Conservation (phyloP, 2,329 filamentous ascomycete genomes). For the Westerdykella ornata region DNA sequence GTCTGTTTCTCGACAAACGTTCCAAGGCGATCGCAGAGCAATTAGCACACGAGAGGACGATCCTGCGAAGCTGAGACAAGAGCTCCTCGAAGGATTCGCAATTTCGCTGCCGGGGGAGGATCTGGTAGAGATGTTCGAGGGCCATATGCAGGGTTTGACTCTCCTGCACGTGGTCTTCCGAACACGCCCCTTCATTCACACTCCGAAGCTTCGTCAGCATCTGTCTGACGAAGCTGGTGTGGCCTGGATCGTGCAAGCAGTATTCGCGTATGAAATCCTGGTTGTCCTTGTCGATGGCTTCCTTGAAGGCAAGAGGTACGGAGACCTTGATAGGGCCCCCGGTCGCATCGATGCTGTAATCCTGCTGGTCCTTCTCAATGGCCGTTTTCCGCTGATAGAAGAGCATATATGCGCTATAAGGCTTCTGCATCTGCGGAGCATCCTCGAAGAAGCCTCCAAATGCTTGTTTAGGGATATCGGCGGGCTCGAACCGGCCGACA, state of each 20-base stretch:
- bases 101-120: conserved; percentile 66
- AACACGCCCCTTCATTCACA: conserved; percentile 46
- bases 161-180: conserved; percentile 43
- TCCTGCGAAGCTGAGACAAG: conserved; percentile 46
- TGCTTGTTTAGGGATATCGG: conserved; percentile 65
- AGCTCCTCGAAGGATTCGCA: conserved; percentile 55
- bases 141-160: conserved; percentile 49
- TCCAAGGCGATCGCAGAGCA: conserved; percentile 56
- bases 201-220: conserved; percentile 54
- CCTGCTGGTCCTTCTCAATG: conserved; percentile 41
- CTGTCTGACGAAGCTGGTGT: conserved; percentile 59
- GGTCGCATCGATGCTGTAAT: conserved; percentile 36
- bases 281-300: conserved; percentile 64
- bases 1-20: conserved; percentile 53
- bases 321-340: conserved; percentile 44
- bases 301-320: conserved; percentile 41
- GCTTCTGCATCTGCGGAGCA: conserved; percentile 22
- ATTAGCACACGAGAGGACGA: conserved; percentile 45
- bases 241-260: conserved; percentile 68
- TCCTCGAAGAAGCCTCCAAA: conserved; percentile 49
- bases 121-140: conserved; percentile 65
- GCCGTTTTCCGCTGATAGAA: conserved; percentile 82
- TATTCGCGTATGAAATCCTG: conserved; percentile 66
- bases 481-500: conserved; percentile 68
- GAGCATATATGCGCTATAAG: conserved; percentile 83